Conservation (phyloP, 495 filamentous ascomycete genomes). For the Neurospora sp. region DNA sequence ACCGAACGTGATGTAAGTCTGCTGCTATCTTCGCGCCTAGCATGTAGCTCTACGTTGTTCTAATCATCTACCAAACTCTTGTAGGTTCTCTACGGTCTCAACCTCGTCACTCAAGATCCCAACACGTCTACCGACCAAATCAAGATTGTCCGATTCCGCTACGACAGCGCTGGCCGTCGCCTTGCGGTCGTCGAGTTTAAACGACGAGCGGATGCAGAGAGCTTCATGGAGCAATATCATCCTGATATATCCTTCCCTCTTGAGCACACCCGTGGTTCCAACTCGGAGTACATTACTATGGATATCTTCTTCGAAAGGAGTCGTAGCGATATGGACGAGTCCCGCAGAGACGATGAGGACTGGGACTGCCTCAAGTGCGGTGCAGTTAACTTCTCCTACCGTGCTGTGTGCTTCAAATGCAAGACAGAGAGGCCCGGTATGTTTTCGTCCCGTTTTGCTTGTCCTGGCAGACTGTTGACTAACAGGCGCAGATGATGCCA, state of each 20-base stretch:
- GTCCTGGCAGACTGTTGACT: background rate
- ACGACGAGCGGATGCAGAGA: conserved; percentile 40
- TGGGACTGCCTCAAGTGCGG: conserved; percentile 74
- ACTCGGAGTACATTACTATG: conserved; percentile 41
- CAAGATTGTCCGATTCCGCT: conserved; percentile 14
- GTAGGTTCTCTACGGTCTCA: conserved; percentile 24
- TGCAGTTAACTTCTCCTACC: conserved; percentile 59
- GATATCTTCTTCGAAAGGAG: conserved; percentile 51
- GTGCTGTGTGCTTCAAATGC: conserved; percentile 64
- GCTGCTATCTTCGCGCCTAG: background rate
- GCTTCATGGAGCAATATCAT: conserved; percentile 56
- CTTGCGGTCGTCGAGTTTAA: conserved; percentile 28
- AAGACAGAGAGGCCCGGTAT: conserved; percentile 59
- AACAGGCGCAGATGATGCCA: conserved; percentile 11
- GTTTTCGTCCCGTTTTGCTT: conserved; percentile 16
- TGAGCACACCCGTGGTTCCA: conserved; percentile 20
- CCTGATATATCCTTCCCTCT: conserved; percentile 45
- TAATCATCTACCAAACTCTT: background rate
- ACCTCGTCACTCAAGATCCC: conserved; percentile 16
- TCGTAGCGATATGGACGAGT: conserved; percentile 47
- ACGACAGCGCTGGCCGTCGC: conserved; percentile 21
- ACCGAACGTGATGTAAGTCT: conserved; percentile 21
- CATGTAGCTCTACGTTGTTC: background rate
- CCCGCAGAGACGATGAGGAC: conserved; percentile 50
- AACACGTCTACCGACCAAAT: conserved; percentile 20